A percentile compares a stretch with the other conserved stretches of the same genome.
phyloP scores from a whole-genome alignment of 2,329 filamentous ascomycete genomes.

The Fusarium piperis region DNA sequence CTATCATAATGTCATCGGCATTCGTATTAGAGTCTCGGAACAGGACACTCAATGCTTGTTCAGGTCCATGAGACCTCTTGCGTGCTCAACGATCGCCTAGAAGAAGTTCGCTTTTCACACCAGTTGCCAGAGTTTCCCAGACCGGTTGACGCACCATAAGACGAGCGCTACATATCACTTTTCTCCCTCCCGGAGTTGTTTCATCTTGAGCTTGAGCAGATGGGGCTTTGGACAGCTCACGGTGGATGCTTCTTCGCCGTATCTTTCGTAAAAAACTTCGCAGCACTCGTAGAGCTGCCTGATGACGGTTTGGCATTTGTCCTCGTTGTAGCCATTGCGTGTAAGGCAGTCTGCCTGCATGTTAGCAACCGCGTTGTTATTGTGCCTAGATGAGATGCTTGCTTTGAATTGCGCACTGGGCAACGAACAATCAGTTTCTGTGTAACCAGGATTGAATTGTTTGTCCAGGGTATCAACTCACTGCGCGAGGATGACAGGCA shows the following conservation, averaged over 20 bases:
- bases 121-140: conserved; percentile 69
- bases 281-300: conserved; percentile 95
- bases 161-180: conserved; percentile 58
- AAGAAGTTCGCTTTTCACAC: conserved; percentile 76
- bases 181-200: conserved; percentile 68
- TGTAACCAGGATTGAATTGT: neutral
- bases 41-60: conserved; percentile 91
- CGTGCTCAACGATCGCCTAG: conserved; percentile 99
- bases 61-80: conserved; percentile 84
- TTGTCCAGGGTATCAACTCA: conserved; percentile 54
- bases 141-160: conserved; percentile 55
- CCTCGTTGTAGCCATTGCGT: conserved; percentile 86
- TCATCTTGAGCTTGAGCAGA: conserved; percentile 84
- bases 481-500: conserved; percentile 86
- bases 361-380: neutral
- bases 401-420: conserved; percentile 91
- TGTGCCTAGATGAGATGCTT: neutral
- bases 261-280: conserved; percentile 82
- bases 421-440: conserved; percentile 8
- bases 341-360: conserved; percentile 77
- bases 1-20: conserved; percentile 81
- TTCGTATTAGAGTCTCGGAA: conserved; percentile 99
- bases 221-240: conserved; percentile 87
- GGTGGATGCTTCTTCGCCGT: conserved; percentile 79
- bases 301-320: conserved; percentile 80